Evolutionary conservation across 169 alveolate species (phyloP), one percentile per base, ranked within the genome.

Genomic region (Besnoitia besnoiti): DNA sequence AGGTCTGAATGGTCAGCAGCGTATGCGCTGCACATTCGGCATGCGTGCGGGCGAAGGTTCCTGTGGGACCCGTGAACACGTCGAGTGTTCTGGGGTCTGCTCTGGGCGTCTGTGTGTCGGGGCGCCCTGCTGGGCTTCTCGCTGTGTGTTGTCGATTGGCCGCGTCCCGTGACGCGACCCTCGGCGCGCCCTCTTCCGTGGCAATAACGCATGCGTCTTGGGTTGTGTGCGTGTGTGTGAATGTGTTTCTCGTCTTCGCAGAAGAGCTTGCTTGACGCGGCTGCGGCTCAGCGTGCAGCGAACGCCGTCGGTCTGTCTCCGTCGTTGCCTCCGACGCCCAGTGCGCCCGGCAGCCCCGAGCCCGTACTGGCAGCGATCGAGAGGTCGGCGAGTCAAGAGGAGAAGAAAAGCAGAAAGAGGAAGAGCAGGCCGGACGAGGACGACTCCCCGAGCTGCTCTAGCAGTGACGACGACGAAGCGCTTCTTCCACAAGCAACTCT

Each of bases 281-380:
- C 16, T 16, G 82, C 82, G 47, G 82, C 82, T 19, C 47, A 73
- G 46, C 82, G 82, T n/a, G 82, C 82, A 8, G 82, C 82, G 82
- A 35, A 19, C 12, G 40, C 39, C 44, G 5, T 27, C 2, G 16
- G 8, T 37, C 46, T 37, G 46, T n/a, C 46, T 19, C 24, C 46
- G 14, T 5, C 82, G 19, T 42, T 37, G 24, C 79, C 35, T 62
- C 37, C 79, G 79, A 7, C n/a, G 10, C 79, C 79, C 19, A 7
- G n/a, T 12, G 79, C 55, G 55, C 14, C 24, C 55, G 14, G 55
- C 55, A 8, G 24, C 55, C 24, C 24, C 55, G 67, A 10, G 33
- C 33, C 67, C 67, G 33, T 0, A n/a, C n/a, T 0, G 30, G 30
- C 67, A 5, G 1, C n/a, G 12, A 21, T n/a, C 24, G 33, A 21